phyloP scores from a whole-genome alignment of 2,329 filamentous ascomycete genomes.

The Fusarium avenaceum region DNA sequence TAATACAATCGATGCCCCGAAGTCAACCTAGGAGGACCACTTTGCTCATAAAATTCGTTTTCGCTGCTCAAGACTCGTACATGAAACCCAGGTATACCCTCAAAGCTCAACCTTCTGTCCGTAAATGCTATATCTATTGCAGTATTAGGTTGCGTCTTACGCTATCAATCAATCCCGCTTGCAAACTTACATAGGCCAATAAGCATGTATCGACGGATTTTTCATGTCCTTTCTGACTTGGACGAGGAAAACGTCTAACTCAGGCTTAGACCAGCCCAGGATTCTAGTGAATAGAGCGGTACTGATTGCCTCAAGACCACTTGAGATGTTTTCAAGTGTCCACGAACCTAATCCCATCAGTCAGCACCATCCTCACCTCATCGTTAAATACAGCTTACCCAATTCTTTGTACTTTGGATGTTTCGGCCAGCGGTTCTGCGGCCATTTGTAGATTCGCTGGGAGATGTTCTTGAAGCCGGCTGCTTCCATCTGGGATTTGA shows the following conservation, averaged over 20 bases:
- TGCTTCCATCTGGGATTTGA: slow-evolving; percentile 55
- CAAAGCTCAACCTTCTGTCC: slow-evolving; percentile 5
- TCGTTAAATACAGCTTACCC: slow-evolving; percentile 46
- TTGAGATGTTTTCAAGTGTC: slow-evolving; percentile 39
- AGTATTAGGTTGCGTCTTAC: background rate
- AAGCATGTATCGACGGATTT: slow-evolving; percentile 48
- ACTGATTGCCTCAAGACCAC: slow-evolving; percentile 46
- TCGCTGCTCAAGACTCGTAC: too few relatives aligned
- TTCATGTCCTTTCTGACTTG: slow-evolving; percentile 46
- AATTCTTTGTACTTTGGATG: slow-evolving; percentile 64
- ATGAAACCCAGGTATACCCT: background rate
- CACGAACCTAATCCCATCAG: slow-evolving; percentile 7
- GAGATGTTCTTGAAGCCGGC: slow-evolving; percentile 65
- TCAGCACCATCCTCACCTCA: rapidly evolving
- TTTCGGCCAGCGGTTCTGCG: slow-evolving; percentile 63
- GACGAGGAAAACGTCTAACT: slow-evolving; percentile 46
- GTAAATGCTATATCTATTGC: slow-evolving; percentile 7
- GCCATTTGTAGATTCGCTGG: slow-evolving; percentile 61
- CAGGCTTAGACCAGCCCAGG: slow-evolving; percentile 44
- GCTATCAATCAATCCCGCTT: background rate
- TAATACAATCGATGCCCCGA: too few relatives aligned
- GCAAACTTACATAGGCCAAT: slow-evolving; percentile 44
- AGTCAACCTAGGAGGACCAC: background rate
- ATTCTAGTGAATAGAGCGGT: slow-evolving; percentile 48
- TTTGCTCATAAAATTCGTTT: background rate